phyloP scores from a whole-genome alignment of 2,329 filamentous ascomycete species.

The Intubia oerlemansii region DNA sequence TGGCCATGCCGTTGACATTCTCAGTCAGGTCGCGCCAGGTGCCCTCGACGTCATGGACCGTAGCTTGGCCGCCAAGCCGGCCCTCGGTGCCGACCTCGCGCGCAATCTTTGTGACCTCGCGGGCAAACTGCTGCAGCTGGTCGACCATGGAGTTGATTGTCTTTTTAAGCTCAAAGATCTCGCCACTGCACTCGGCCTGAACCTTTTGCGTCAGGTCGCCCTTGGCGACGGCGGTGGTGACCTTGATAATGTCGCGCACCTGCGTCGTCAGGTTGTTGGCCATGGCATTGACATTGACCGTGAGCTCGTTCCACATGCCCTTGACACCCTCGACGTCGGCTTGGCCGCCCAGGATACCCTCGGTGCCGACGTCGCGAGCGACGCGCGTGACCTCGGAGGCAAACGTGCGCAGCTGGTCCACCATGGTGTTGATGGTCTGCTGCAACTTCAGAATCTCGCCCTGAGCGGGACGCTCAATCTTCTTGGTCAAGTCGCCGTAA shows the following conservation, averaged over 20 bases:
- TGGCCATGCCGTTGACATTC: slow-evolving; percentile 96
- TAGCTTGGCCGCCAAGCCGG: slow-evolving; percentile 80
- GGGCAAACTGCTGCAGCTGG: slow-evolving; percentile 87
- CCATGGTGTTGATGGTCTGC: slow-evolving; percentile 79
- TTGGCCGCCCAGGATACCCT: slow-evolving; percentile 64
- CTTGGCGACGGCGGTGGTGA: slow-evolving; percentile 49
- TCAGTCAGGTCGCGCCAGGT: slow-evolving; percentile 94
- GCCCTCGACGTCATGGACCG: slow-evolving; percentile 86
- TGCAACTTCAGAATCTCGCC: slow-evolving; percentile 69
- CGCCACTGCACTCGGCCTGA: slow-evolving; percentile 76
- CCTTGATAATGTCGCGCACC: slow-evolving; percentile 84
- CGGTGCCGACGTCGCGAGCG: slow-evolving; percentile 64
- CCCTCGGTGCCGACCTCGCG: slow-evolving; percentile 94
- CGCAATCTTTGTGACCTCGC: slow-evolving; percentile 90
- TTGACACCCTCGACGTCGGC: slow-evolving; percentile 67
- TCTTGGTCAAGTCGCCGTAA: slow-evolving; percentile 64
- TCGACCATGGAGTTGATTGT: slow-evolving; percentile 99
- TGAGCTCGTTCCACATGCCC: slow-evolving; percentile 77
- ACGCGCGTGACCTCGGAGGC: slow-evolving; percentile 69
- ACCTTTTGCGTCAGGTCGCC: slow-evolving; percentile 95
- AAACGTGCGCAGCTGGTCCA: slow-evolving; percentile 66
- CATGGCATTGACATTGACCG: slow-evolving; percentile 75
- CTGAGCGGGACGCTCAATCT: slow-evolving; percentile 60
- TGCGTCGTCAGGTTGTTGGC: slow-evolving; percentile 72
- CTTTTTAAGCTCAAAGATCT: slow-evolving; percentile 85